Conservation (phyloP, 345 rosid species). For the Combretum micranthum region DNA sequence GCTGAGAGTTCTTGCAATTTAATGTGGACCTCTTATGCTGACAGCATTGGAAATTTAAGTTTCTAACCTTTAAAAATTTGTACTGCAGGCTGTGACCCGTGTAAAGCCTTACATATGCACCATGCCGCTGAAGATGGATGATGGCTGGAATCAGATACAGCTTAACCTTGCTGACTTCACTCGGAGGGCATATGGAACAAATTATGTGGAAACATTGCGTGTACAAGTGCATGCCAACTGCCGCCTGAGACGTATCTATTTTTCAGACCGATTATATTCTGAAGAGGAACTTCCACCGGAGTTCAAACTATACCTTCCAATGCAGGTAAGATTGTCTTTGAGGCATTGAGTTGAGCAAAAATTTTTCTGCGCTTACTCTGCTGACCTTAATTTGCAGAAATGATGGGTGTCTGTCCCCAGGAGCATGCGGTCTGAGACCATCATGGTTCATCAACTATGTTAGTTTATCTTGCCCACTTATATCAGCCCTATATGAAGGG, state of each 20-base stretch:
- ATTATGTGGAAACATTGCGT: conserved; percentile 85
- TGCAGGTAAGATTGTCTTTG: conserved; percentile 49
- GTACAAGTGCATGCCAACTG: conserved; percentile 98
- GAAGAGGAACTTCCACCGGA: conserved; percentile 99
- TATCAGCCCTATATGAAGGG: no score
- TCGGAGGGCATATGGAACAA: conserved; percentile 91
- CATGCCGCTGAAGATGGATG: conserved; percentile 92
- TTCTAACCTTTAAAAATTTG: not conserved
- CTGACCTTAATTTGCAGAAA: not conserved
- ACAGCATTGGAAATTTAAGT: not conserved
- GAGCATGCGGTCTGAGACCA: no score
- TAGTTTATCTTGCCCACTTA: no score
- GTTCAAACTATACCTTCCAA: conserved; percentile 85
- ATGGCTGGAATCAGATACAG: conserved; percentile 96
- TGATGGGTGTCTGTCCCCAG: no score
- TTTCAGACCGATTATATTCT: conserved; percentile 85
- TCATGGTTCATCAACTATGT: no score
- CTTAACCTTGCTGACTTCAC: conserved; percentile 89
- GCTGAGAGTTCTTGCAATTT: no score
- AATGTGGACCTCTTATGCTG: no score
- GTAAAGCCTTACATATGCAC: conserved; percentile 95
- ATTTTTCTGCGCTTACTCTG: not conserved
- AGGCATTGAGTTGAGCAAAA: no score
- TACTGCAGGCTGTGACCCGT: conserved; percentile 68
- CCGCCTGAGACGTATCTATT: conserved; percentile 82